Evolutionary conservation across 352 stramenopile species (phyloP).

Genomic region (Blastocystis sp.): DNA sequence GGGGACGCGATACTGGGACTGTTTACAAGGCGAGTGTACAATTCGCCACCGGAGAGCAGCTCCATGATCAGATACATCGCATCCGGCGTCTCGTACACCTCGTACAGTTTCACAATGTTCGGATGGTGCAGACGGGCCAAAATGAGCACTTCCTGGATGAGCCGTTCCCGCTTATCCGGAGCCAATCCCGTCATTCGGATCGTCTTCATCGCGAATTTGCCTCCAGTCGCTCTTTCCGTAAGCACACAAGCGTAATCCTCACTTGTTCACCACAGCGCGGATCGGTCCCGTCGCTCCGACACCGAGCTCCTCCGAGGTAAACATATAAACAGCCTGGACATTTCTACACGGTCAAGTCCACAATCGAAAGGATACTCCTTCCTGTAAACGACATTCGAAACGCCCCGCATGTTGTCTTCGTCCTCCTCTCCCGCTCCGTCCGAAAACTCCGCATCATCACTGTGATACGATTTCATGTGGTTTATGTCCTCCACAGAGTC

Average conservation of each 20-base stretch:
- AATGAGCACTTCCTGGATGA: constrained; percentile 58
- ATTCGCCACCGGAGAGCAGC: constrained; percentile 23
- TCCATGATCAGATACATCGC: constrained; percentile 53
- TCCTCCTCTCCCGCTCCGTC: neutral
- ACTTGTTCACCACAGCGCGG: constrained; percentile 7
- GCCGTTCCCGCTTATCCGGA: neutral
- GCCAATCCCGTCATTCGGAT: constrained; percentile 6
- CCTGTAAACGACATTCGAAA: constrained; percentile 41
- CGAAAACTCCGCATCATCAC: neutral
- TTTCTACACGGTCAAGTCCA: neutral
- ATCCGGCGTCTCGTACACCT: constrained; percentile 49
- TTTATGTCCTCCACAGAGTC: neutral
- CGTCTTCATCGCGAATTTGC: constrained; percentile 58
- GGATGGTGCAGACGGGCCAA: constrained; percentile 34
- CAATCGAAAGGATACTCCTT: neutral
- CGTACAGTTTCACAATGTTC: constrained; percentile 66
- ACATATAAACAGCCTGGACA: constrained; percentile 15
- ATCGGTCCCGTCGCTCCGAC: constrained; percentile 20
- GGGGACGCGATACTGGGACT: neutral
- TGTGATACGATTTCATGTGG: neutral
- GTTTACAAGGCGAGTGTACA: constrained; percentile 56
- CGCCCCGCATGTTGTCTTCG: neutral
- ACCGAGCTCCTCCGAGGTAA: constrained; percentile 23
- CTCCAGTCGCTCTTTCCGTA: constrained; percentile 1
- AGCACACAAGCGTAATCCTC: neutral